These are phyloP conservation scores for Bacterosira constricta DNA, from an alignment of 108 stramenopile species.

Conservation along the genomic window DNA sequence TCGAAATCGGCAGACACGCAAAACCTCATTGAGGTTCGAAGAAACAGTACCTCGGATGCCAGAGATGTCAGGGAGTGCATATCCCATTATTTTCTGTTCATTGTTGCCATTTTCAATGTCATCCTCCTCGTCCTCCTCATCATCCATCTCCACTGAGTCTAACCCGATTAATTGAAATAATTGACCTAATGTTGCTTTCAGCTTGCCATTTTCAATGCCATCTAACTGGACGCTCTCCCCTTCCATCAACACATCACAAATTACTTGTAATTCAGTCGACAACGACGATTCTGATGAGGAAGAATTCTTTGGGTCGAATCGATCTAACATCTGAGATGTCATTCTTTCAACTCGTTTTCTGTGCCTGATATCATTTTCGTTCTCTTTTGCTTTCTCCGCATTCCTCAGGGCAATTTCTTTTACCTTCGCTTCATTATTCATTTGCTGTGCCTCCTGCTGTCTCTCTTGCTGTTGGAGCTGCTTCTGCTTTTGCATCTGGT, in stretches of 20 bases:
- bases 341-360: constrained; percentile 50
- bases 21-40: constrained; percentile 30
- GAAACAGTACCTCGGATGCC: background rate
- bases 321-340: constrained; percentile 53
- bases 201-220: constrained; percentile 67
- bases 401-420: background rate
- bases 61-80: constrained; percentile 57
- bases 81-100: constrained; percentile 53
- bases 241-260: constrained; percentile 61
- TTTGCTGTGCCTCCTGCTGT: background rate
- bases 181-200: constrained; percentile 56
- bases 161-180: constrained; percentile 71
- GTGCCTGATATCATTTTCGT: constrained; percentile 23
- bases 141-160: constrained; percentile 70
- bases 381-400: constrained; percentile 14
- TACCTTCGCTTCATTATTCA: background rate
- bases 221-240: constrained; percentile 79
- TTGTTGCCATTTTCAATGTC: constrained; percentile 5
- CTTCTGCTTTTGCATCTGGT: constrained; percentile 14
- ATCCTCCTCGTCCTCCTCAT: constrained; percentile 59
- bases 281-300: constrained; percentile 35
- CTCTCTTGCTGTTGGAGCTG: constrained; percentile 1
- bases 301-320: constrained; percentile 46
- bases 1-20: constrained; percentile 51
- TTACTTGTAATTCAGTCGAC: constrained; percentile 58